phyloP scores from a whole-genome alignment of 169 alveolate species.

The Plasmodium vivax region DNA sequence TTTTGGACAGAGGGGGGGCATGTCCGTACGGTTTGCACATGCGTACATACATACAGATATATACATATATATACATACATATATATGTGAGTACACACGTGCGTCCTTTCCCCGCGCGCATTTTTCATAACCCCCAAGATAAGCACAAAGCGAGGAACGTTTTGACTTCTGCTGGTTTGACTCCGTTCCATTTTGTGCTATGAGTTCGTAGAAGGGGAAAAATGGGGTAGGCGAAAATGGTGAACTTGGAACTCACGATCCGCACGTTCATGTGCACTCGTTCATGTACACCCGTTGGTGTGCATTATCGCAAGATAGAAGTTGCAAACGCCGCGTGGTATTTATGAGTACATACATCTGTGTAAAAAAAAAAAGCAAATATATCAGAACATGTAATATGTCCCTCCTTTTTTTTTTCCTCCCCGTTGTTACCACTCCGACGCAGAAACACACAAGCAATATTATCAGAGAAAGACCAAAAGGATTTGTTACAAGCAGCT shows the following conservation, averaged over 20 bases:
- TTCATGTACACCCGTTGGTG: background rate
- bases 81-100: background rate
- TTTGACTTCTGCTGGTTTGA: background rate
- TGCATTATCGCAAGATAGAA: background rate
- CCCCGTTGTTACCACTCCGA: background rate
- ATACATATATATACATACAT: background rate
- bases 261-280: background rate
- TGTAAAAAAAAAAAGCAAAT: background rate
- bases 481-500: conserved; percentile 88
- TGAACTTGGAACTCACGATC: background rate
- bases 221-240: background rate
- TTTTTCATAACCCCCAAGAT: background rate
- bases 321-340: background rate
- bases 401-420: background rate
- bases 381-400: background rate
- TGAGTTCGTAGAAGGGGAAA: background rate
- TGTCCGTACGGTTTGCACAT: background rate
- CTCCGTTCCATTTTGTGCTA: background rate
- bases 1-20: conserved; percentile 34
- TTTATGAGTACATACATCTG: background rate
- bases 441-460: conserved; percentile 54
- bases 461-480: conserved; percentile 83
- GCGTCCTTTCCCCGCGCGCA: background rate
- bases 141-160: background rate
- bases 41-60: conserved; percentile 7